These are phyloP conservation scores for Nakaseomyces sp. DNA, from an alignment of 1,139 yeast genomes.

Conservation along the genomic window DNA sequence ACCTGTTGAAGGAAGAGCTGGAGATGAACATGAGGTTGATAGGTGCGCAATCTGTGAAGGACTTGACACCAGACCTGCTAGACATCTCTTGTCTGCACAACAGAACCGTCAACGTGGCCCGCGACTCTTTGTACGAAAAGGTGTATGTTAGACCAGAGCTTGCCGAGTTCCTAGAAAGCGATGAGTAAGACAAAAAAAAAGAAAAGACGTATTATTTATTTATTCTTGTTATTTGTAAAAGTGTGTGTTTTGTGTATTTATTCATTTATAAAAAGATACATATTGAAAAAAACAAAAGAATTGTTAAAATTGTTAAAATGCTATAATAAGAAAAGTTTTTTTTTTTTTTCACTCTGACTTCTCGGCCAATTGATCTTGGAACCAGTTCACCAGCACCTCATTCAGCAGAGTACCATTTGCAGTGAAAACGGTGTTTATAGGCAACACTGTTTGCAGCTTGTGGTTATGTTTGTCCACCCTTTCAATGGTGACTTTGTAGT, in stretches of 20 bases:
- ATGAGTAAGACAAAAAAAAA: too few species aligned
- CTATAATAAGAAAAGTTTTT: too few species aligned
- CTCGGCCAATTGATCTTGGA: slow-evolving; percentile 20
- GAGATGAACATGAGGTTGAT: slow-evolving; percentile 81
- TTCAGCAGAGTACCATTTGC: slow-evolving; percentile 27
- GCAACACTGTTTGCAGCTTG: slow-evolving; percentile 12
- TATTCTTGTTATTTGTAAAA: not conserved
- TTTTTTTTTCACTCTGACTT: slow-evolving; percentile 9
- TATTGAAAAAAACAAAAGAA: too few species aligned
- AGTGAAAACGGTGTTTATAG: slow-evolving; percentile 25
- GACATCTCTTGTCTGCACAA: slow-evolving; percentile 37
- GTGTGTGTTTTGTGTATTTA: not conserved
- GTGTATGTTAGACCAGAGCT: slow-evolving; percentile 36
- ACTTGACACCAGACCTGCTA: slow-evolving; percentile 48
- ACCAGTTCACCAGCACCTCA: slow-evolving; percentile 22
- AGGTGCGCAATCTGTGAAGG: slow-evolving; percentile 61
- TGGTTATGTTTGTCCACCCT: slow-evolving; percentile 1
- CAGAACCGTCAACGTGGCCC: slow-evolving; percentile 39
- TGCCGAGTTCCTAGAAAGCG: slow-evolving; percentile 9
- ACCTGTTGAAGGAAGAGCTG: slow-evolving; percentile 69
- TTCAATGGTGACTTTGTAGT: slow-evolving; percentile 14
- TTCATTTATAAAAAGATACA: too few species aligned
- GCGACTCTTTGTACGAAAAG: slow-evolving; percentile 38
- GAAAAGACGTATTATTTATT: not conserved
- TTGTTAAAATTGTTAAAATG: too few species aligned